phyloP scores from a whole-genome alignment of 139 green algal species.

The Medakamo hakoo region DNA sequence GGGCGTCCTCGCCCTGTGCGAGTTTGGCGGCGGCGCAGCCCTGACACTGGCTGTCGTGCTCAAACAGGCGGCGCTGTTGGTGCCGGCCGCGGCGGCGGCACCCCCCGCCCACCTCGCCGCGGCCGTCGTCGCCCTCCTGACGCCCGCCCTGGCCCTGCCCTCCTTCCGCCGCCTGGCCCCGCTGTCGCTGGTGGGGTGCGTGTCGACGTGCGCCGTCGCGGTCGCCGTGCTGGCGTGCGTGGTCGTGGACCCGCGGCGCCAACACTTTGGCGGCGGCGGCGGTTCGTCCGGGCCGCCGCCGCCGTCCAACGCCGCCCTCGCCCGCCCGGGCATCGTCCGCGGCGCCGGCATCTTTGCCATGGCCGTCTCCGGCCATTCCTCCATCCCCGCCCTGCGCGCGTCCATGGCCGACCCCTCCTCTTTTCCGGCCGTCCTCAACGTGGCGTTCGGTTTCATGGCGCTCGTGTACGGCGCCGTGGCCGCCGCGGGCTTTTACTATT shows the following conservation, averaged over 20 bases:
- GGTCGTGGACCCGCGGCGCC: conserved; percentile 12
- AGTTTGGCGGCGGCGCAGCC: conserved; percentile 23
- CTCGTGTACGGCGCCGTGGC: conserved; percentile 20
- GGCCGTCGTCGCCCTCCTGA: neutral
- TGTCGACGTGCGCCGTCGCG: conserved; percentile 13
- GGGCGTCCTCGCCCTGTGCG: conserved; percentile 12
- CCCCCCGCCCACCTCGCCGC: neutral
- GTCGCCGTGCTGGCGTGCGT: conserved; percentile 10
- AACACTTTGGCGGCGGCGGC: neutral
- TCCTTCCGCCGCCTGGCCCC: conserved; percentile 16
- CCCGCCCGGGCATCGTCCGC: conserved; percentile 13
- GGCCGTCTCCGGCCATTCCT: conserved; percentile 25
- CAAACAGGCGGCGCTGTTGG: conserved; percentile 4
- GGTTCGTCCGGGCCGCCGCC: conserved; percentile 2
- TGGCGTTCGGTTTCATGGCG: conserved; percentile 23
- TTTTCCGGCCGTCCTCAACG: conserved; percentile 16
- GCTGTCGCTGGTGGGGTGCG: conserved; percentile 13
- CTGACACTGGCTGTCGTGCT: neutral
- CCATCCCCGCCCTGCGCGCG: conserved; percentile 27
- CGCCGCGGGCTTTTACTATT: conserved; percentile 26
- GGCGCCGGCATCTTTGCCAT: conserved; percentile 37
- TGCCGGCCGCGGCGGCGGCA: neutral
- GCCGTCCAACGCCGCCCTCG: too few relatives aligned
- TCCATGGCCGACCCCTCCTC: conserved; percentile 18
- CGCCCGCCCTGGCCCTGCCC: conserved; percentile 17